Percentiles rank a stretch among this genome's conserved stretches.
These are phyloP conservation scores for Mortierella sp. DNA, from an alignment of 371 early-diverging fungal species.

Conservation along the genomic window DNA sequence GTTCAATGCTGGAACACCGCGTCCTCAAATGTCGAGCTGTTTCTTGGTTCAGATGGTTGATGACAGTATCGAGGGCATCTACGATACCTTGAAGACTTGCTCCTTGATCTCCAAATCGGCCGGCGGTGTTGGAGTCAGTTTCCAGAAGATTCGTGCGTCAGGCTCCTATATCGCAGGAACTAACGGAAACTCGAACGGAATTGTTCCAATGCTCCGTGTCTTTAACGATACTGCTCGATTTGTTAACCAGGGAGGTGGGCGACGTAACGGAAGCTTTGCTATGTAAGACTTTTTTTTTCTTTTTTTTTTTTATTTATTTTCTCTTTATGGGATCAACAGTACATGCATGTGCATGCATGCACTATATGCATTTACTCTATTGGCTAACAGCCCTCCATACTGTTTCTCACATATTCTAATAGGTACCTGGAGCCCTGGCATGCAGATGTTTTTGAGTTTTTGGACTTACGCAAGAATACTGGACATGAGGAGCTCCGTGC, in stretches of 20 bases:
- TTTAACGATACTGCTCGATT: slow-evolving; percentile 99
- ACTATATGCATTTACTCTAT: not conserved
- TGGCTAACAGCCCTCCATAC: not conserved
- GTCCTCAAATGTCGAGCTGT: slow-evolving; percentile 97
- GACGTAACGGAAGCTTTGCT: slow-evolving; percentile 99
- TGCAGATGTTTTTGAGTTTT: slow-evolving; percentile 98
- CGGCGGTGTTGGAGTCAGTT: slow-evolving; percentile 98
- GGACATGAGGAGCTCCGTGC: slow-evolving; percentile 99
- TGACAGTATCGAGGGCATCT: slow-evolving; percentile 99
- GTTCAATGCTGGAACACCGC: slow-evolving; percentile 98
- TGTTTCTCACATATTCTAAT: not conserved
- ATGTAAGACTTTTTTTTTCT: slow-evolving; percentile 71
- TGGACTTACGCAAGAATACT: slow-evolving; percentile 98
- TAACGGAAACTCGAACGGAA: slow-evolving; percentile 98
- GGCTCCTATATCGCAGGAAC: slow-evolving; percentile 99
- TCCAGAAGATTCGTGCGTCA: slow-evolving; percentile 96
- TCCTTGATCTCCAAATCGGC: slow-evolving; percentile 99
- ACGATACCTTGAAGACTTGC: slow-evolving; percentile 97
- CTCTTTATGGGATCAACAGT: not conserved
- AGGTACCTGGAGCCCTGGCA: slow-evolving; percentile 98
- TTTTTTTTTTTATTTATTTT: not conserved
- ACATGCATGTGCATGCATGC: slow-evolving; percentile 3
- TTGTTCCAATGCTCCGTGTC: slow-evolving; percentile 99
- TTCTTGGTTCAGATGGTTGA: slow-evolving; percentile 97
- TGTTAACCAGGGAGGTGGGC: slow-evolving; percentile 99